Conservation (phyloP, 305 asterid genomes). For the Plantago coronopus region DNA sequence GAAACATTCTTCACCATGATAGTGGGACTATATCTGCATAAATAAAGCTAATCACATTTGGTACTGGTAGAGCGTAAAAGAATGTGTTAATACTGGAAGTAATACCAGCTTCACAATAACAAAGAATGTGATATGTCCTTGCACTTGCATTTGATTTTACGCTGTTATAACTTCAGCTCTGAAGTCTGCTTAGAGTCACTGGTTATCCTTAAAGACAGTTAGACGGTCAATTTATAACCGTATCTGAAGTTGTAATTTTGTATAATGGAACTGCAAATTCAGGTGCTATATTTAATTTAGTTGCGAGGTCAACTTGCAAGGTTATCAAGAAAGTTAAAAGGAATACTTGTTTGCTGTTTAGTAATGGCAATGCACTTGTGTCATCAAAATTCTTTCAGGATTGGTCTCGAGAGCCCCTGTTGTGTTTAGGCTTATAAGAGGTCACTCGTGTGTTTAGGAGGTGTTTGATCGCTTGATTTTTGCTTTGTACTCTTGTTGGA, state of each 20-base stretch:
- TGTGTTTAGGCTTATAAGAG: too few relatives aligned
- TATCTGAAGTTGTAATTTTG: too few relatives aligned
- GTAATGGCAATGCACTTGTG: too few relatives aligned
- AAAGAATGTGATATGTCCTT: neutral
- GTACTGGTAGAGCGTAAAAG: neutral
- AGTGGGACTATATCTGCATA: neutral
- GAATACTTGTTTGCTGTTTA: too few relatives aligned
- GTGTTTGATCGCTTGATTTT: too few relatives aligned
- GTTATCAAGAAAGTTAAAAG: too few relatives aligned
- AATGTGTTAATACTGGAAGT: neutral
- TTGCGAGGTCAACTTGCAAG: neutral
- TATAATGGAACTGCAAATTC: neutral
- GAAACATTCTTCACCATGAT: neutral
- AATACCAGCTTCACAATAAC: neutral
- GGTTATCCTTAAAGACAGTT: neutral
- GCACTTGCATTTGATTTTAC: neutral
- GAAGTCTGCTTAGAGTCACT: neutral
- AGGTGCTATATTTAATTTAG: constrained; percentile 2
- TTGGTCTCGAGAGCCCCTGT: too few relatives aligned
- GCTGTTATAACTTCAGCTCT: neutral
- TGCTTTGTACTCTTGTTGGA: too few relatives aligned
- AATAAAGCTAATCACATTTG: neutral
- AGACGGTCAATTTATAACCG: neutral
- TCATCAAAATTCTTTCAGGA: too few relatives aligned
- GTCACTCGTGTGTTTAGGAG: too few relatives aligned